Percentiles rank a stretch among this genome's conserved stretches.
Evolutionary conservation across 192 early-diverging fungal genomes (phyloP).

Genomic region (Gaertneriomyces semiglobifer): DNA sequence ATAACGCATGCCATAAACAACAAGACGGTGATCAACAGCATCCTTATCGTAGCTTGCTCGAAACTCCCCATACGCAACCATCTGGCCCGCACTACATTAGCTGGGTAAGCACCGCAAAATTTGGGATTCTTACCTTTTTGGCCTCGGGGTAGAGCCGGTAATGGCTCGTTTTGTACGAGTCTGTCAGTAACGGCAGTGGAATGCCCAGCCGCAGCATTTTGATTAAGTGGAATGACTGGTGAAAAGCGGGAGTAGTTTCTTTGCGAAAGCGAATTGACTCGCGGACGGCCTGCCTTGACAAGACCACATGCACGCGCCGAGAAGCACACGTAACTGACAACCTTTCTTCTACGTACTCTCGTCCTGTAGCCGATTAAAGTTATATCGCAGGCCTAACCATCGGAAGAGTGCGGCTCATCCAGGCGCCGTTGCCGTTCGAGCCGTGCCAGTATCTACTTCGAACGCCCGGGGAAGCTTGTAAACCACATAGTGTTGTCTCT

Average conservation of each 20-base stretch:
- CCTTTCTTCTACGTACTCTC: no score
- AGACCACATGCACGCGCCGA: no score
- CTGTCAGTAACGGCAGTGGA: slow-evolving; percentile 68
- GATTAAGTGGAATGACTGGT: not conserved
- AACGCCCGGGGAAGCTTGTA: no score
- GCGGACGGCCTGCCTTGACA: no score
- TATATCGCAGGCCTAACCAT: no score
- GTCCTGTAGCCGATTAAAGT: no score
- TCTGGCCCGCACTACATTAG: slow-evolving; percentile 27
- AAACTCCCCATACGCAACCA: slow-evolving; percentile 83
- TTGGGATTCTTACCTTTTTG: slow-evolving; percentile 37
- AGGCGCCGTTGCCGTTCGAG: no score
- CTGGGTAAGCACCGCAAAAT: not conserved
- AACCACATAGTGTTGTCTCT: no score
- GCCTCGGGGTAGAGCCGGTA: slow-evolving; percentile 71
- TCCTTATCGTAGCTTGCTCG: slow-evolving; percentile 66
- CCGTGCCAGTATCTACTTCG: no score
- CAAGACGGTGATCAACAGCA: slow-evolving; percentile 64
- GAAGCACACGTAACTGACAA: no score
- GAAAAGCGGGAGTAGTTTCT: not conserved
- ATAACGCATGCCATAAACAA: slow-evolving; percentile 84
- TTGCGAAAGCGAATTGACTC: no score
- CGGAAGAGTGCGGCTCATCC: no score
- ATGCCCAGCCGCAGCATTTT: slow-evolving; percentile 30
- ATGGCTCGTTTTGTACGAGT: slow-evolving; percentile 84